Evolutionary conservation across 2,329 filamentous ascomycete genomes (phyloP).

Genomic region (Cyclaneusma minus): DNA sequence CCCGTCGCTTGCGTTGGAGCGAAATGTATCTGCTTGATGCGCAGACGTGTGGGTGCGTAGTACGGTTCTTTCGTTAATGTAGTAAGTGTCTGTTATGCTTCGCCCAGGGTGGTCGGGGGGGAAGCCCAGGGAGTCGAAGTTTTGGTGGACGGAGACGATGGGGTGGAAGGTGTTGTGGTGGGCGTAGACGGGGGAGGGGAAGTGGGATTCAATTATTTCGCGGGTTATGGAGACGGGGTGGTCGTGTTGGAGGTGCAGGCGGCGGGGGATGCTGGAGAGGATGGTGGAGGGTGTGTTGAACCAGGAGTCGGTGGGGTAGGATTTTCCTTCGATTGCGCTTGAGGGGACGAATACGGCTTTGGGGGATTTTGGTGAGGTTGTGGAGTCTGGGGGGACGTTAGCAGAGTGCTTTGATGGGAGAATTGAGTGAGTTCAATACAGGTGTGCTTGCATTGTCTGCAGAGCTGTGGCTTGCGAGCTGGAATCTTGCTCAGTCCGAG

Average conservation of each 20-base stretch:
- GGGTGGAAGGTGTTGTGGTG: slow-evolving; percentile 70
- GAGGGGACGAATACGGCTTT: background rate
- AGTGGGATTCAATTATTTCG: slow-evolving; percentile 80
- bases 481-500: slow-evolving; percentile 10
- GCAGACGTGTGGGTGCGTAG: slow-evolving; percentile 89
- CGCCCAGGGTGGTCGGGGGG: slow-evolving; percentile 77
- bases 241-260: slow-evolving; percentile 77
- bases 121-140: slow-evolving; percentile 96
- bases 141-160: slow-evolving; percentile 70
- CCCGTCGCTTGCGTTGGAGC: slow-evolving; percentile 54
- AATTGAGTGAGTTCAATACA: slow-evolving; percentile 11
- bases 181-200: slow-evolving; percentile 55
- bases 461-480: slow-evolving; percentile 8
- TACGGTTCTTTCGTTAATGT: slow-evolving; percentile 71
- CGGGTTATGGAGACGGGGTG: slow-evolving; percentile 86
- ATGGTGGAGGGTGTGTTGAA: slow-evolving; percentile 73
- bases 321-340: slow-evolving; percentile 25
- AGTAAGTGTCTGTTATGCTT: slow-evolving; percentile 84
- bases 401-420: background rate
- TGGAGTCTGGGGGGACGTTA: slow-evolving; percentile 3
- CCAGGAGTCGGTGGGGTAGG: slow-evolving; percentile 60
- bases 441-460: slow-evolving; percentile 14
- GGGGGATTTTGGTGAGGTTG: background rate
- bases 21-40: slow-evolving; percentile 74
- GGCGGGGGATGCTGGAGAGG: slow-evolving; percentile 54